Conservation (phyloP, 306 rosid species). For the Dryas drummondii region DNA sequence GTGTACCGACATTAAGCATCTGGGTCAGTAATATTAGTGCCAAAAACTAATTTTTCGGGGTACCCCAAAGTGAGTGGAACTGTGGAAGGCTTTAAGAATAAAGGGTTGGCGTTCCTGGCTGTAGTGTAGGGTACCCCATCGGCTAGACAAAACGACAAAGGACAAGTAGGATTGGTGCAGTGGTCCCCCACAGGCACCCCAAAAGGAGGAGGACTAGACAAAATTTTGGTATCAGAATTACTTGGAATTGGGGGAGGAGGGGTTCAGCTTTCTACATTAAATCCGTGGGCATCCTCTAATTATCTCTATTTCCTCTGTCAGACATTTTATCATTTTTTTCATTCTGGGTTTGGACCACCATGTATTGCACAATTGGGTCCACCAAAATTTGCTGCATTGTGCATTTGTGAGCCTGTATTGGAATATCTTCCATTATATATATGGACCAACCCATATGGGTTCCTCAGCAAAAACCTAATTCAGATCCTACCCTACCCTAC, state of each 20-base stretch:
- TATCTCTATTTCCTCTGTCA: neutral
- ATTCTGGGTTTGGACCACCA: neutral
- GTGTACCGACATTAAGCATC: conserved; percentile 37
- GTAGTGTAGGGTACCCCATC: neutral
- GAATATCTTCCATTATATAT: neutral
- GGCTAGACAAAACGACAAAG: conserved; percentile 28
- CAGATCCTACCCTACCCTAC: conserved; percentile 15
- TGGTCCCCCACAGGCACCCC: conserved; percentile 27
- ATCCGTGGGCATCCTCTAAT: conserved; percentile 29
- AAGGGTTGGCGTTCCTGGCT: conserved; percentile 2
- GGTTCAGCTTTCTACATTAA: conserved; percentile 23
- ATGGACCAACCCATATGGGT: neutral
- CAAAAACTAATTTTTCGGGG: conserved; percentile 14
- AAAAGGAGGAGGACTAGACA: conserved; percentile 27
- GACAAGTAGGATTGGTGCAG: conserved; percentile 7
- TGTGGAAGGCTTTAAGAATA: neutral
- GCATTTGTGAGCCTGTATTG: neutral
- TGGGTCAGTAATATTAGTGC: conserved; percentile 20
- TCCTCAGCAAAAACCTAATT: neutral
- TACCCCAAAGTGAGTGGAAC: conserved; percentile 1
- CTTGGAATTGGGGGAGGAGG: neutral
- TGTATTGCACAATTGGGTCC: neutral
- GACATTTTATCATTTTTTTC: neutral
- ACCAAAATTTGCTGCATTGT: neutral
- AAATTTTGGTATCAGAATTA: conserved; percentile 21